Evolutionary conservation across 257 asterid genomes (phyloP).

Genomic region (Salvia hispanica): DNA sequence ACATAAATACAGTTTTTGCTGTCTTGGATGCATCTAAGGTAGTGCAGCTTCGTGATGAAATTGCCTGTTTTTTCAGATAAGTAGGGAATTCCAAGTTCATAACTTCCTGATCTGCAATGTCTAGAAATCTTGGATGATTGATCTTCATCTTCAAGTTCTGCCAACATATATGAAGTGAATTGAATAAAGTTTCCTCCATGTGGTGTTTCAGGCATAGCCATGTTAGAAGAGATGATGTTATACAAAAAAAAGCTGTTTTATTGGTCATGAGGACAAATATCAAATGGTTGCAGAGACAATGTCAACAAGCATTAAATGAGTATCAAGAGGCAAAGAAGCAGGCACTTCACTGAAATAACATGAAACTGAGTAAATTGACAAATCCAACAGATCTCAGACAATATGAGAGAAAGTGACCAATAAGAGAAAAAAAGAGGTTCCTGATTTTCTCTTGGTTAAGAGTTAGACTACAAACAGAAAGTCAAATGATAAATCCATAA

Average conservation of each 20-base stretch:
- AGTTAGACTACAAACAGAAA: too few relatives aligned
- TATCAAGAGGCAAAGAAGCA: too few relatives aligned
- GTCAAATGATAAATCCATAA: too few relatives aligned
- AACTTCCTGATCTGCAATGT: conserved; percentile 62
- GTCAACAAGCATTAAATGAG: too few relatives aligned
- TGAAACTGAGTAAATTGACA: background rate
- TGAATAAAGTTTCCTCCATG: background rate
- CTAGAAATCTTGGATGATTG: conserved; percentile 78
- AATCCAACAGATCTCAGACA: background rate
- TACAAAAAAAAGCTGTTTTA: too few relatives aligned
- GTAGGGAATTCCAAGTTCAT: conserved; percentile 68
- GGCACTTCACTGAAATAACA: too few relatives aligned
- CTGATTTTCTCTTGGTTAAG: too few relatives aligned
- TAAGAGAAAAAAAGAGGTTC: background rate
- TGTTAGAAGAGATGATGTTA: too few relatives aligned
- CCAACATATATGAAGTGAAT: conserved; percentile 35
- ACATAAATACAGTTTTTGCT: conserved; percentile 45
- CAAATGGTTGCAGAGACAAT: too few relatives aligned
- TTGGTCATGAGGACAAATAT: too few relatives aligned
- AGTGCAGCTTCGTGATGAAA: conserved; percentile 40
- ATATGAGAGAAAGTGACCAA: background rate
- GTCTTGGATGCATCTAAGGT: conserved; percentile 38
- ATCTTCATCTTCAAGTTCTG: conserved; percentile 94
- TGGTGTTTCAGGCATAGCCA: too few relatives aligned
- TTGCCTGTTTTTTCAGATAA: conserved; percentile 55